These are phyloP conservation scores for Trichophyton rubrum DNA, from an alignment of 2,329 filamentous ascomycete species.

Conservation along the genomic window DNA sequence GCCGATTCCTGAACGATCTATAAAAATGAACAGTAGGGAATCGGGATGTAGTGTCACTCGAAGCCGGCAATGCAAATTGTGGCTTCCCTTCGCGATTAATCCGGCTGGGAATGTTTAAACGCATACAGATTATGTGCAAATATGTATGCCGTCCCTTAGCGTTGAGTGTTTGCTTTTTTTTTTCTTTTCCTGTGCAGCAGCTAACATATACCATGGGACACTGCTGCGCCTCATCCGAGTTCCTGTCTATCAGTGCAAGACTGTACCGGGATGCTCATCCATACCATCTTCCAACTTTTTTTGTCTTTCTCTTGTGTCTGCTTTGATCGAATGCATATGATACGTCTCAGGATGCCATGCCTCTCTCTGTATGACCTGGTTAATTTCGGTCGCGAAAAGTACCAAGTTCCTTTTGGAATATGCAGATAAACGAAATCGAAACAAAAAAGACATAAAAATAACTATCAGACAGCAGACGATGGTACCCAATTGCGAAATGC, in stretches of 20 bases:
- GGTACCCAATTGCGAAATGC: neutral
- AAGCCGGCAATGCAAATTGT: neutral
- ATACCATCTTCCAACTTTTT: neutral
- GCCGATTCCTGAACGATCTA: neutral
- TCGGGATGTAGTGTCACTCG: neutral
- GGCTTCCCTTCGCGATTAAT: neutral
- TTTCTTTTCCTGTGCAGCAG: neutral
- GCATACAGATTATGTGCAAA: no score
- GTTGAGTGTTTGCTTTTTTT: neutral
- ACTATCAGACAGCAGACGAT: neutral
- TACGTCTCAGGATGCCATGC: neutral
- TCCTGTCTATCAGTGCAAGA: neutral
- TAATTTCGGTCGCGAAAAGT: neutral
- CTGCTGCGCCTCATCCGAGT: neutral
- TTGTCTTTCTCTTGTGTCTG: neutral
- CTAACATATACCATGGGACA: neutral
- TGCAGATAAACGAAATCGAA: neutral
- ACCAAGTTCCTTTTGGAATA: neutral
- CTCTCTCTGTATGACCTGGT: neutral
- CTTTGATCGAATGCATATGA: neutral
- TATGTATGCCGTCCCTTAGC: neutral
- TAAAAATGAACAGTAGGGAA: neutral
- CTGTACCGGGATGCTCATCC: neutral
- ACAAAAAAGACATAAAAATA: neutral
- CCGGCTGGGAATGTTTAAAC: neutral